Evolutionary conservation across 2,329 filamentous ascomycete genomes (phyloP), one percentile per base, ranked within the genome.

Genomic region (Xylariales sp.): DNA sequence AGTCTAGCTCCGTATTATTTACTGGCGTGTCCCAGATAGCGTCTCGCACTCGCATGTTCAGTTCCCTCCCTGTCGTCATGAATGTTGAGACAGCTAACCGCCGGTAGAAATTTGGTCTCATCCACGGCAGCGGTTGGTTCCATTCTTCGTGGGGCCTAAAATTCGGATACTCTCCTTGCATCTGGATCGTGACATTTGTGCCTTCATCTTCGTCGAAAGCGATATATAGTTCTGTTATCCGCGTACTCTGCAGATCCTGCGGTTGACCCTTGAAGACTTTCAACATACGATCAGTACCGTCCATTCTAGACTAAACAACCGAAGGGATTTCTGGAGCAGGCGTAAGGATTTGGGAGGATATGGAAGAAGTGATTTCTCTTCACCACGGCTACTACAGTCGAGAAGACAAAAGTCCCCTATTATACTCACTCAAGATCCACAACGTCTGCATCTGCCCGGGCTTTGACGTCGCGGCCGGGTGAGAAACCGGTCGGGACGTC

Each of bases 191-290:
- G 67, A 76, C 72, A 68, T 76, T 77, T 43, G 62, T 74, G 36
- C 63, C 69, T 65, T 75, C 73, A 67, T 74, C 70, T 43, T 75
- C 76, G 52, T 77, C 74, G 64, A 75, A 73, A 32, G 74, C 72
- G 45, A 77, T 74, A 41, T 70, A 74, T 43, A 78, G 65, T 61
- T 78, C 75, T 64, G 75, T 77, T 53, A 71, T 66, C 62, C 76
- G 75, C 36, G 75, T 59, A 53, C 71, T 75, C 62, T 77, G 75
- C 55, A 75, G 72, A 60, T 78, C 76, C 65, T 69, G 69, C 39
- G 76, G 76, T 18, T 74, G 68, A 28, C 76, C 76, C 39, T 70
- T 75, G 67, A 77, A 78, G 55, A 78, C 74, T 69, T 59, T 53
- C 41, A 48, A 52, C 30, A 32, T 53, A 58, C 34, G 16, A 55